Base-by-base conservation (phyloP, 768 basidiomycete species). In the Hirschioporus abietinus region DNA sequence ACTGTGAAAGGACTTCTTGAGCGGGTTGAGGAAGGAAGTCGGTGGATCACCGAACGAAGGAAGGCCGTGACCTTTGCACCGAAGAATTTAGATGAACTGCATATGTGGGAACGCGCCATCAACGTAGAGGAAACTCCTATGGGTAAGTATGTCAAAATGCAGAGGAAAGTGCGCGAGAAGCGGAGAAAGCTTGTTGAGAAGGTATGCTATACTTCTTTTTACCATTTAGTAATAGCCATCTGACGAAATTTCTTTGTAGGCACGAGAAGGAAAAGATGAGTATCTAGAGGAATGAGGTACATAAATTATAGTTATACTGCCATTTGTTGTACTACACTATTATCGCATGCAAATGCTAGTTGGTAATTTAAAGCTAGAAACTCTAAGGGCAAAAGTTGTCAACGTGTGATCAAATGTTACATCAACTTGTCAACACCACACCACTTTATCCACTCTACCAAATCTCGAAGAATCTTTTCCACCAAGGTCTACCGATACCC, bases 401-500 rank as follows among this genome's bases (percentile, higher is more conserved):
- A 30, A 30, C 8, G 30, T 30, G 2, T 30, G 8, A 30, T 30
- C 30, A 8, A 30, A 30, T 30, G 30, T 2, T 30, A 30, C 30
- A 30, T 30, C 30, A 30, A 30, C 30, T 30, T 30, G 30, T 8
- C 30, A 2, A 52, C 1, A 52, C 5, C 20, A 12, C 42, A 20
- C 20, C 20, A 1, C 15, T 52, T 5, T 52, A 10, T 20, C 12
- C 20, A 26, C 63, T 66, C 77, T 82, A 88, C 90, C 91, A 92
- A 67, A 92, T 81, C 52, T 85, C 85, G 70, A 93, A 88, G 75
- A 93, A 90, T 58, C 89, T 78, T 74, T 93, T 92, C 92, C 92
- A 93, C 88, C 88, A 88, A 1, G 92, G 90, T 65, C 92, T 80
- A 35, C 83, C 83, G 59, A 92, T 89, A n/a, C 92, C 92, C 71